These are phyloP conservation scores for Venustampulla echinocandica DNA, from an alignment of 495 filamentous ascomycete genomes.

Conservation along the genomic window DNA sequence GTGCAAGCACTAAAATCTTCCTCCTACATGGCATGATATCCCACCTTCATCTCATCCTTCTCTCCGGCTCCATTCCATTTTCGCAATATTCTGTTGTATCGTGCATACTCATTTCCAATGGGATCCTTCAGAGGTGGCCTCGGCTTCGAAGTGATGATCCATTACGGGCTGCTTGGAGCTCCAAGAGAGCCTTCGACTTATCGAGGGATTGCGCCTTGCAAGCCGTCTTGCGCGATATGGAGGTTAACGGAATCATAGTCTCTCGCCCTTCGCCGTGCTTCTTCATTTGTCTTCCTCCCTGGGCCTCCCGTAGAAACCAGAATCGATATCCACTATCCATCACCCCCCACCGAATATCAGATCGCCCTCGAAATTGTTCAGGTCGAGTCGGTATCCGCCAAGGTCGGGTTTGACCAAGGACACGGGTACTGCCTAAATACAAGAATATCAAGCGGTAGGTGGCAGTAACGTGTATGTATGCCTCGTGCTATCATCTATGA, in stretches of 20 bases:
- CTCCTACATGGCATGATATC: no score
- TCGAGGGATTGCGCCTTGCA: not conserved
- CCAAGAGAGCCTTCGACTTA: not conserved
- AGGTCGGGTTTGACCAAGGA: no score
- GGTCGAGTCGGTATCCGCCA: no score
- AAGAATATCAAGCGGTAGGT: no score
- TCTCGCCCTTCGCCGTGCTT: not conserved
- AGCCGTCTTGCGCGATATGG: not conserved
- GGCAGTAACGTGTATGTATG: no score
- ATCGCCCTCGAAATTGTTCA: no score
- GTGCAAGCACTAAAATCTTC: no score
- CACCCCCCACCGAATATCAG: not conserved
- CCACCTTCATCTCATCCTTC: no score
- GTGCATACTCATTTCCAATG: not conserved
- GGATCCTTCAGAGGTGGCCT: no score
- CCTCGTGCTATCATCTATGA: no score
- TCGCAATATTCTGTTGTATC: not conserved
- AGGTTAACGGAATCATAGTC: not conserved
- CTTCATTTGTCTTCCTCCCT: not conserved
- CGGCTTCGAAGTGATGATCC: not conserved
- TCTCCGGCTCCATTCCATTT: not conserved
- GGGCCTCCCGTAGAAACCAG: not conserved
- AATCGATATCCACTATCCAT: conserved; percentile 1
- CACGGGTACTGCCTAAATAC: no score
- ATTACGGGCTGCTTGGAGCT: not conserved